phyloP scores from a whole-genome alignment of 495 filamentous ascomycete species.

The Venustampulla echinocandica region DNA sequence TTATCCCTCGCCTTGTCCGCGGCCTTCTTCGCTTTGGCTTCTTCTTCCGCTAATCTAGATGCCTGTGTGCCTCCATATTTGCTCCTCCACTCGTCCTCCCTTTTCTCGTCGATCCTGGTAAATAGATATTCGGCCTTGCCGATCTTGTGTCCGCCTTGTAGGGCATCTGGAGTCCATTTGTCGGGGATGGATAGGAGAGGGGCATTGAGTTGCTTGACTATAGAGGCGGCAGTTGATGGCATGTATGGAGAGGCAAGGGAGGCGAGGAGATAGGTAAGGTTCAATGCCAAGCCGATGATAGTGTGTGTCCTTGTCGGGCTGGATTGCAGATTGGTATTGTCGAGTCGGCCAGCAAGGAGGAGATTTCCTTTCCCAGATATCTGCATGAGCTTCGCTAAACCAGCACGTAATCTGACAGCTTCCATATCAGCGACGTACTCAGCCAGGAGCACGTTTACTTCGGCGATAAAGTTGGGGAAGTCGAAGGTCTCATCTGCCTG shows the following conservation, averaged over 20 bases:
- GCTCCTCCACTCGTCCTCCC: constrained; percentile 73
- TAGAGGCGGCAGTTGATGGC: constrained; percentile 66
- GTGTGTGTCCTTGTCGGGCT: constrained; percentile 64
- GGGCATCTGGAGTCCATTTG: constrained; percentile 49
- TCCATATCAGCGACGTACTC: constrained; percentile 69
- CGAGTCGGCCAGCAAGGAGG: constrained; percentile 69
- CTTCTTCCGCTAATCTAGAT: constrained; percentile 44
- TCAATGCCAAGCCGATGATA: constrained; percentile 73
- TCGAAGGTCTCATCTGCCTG: constrained; percentile 46
- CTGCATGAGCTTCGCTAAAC: constrained; percentile 59
- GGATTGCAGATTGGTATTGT: constrained; percentile 67
- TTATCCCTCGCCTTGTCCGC: constrained; percentile 38
- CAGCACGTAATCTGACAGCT: constrained; percentile 65
- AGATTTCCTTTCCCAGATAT: constrained; percentile 68
- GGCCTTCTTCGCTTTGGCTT: constrained; percentile 60
- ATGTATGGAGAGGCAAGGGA: constrained; percentile 74
- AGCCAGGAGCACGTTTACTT: constrained; percentile 52
- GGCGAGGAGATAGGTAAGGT: constrained; percentile 73
- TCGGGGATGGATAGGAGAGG: constrained; percentile 62
- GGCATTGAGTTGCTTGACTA: constrained; percentile 63
- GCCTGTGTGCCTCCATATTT: constrained; percentile 71
- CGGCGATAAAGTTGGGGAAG: constrained; percentile 33
- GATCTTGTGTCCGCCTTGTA: constrained; percentile 70
- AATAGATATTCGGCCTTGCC: constrained; percentile 79
- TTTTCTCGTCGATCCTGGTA: constrained; percentile 71